Base-by-base conservation (phyloP, 140 eudicot genomes). In the Flaveria floridana region DNA sequence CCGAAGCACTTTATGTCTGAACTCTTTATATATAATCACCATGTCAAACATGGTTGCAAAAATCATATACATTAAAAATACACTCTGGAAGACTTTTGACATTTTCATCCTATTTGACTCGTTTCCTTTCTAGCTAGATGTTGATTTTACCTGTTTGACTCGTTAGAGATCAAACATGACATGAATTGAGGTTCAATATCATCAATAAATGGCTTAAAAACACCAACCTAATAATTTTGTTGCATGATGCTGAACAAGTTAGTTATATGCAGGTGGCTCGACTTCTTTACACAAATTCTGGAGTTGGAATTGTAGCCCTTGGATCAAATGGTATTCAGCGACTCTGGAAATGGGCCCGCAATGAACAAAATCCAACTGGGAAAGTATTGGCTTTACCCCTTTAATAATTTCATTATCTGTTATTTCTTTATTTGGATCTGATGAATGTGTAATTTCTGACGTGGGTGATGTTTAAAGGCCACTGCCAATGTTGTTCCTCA, bases 261-360 rank as follows among this genome's bases (percentile, higher is more conserved):
- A 26, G 75, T 50, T 75, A 8, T 25, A 2, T 79, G 56, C 82
- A 92, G 98, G 93, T 89, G 76, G 88, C 89, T 56, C 85, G 98
- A 64, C 96, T 92, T 69, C 89, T 92, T 59, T 92, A 92, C 72
- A 92, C 98, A 65, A 92, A 92, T 72, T 89, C 95, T 80, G 98
- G 98, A 23, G 92, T 86, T 76, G 96, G 94, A 41, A 30, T 92
- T 50, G 76, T 92, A 77, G 96, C 95, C 47, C 93, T 92, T 47
- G 92, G 91, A 51, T 87, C 95, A 39, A 89, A 89, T 82, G 98
- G 94, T 69, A 72, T 67, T 50, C 98, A 92, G 53, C 84, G 88
- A 88, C 85, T 92, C 23, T 92, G 98, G 98, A 92, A 89, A 82
- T 92, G 98, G 98, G 78, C 71, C 68, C 91, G 96, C 66, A 92